Evolutionary conservation across 2,329 filamentous ascomycete genomes (phyloP), one percentile per base, ranked within the genome.

Genomic region (Trichoderma afroharzianum): DNA sequence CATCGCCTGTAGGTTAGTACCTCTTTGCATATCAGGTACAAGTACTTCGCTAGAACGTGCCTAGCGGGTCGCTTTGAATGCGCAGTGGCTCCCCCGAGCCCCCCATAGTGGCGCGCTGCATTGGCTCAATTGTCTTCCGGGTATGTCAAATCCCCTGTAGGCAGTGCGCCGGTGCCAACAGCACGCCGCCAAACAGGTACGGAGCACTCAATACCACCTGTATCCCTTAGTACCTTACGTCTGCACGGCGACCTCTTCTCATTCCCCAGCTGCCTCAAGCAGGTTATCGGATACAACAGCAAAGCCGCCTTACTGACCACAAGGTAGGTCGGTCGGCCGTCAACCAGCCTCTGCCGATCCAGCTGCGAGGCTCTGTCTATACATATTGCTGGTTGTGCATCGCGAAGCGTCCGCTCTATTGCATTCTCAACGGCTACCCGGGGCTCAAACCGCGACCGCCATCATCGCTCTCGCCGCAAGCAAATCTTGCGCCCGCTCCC

Each of bases 401-500:
- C 64, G 63, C 55, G 26, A 59, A 63, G 61, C 62, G 59, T 69
- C 59, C 62, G 33, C 39, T 59, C 18, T 33, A 24, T 30, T 32
- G 57, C 57, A 61, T 26, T n/a, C n/a, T 61, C 21, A 32, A 53
- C 24, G 32, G 66, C 61, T 43, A 24, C 21, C 59, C 28, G 59
- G 59, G 36, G 68, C 61, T 70, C 61, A 61, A 59, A 66, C 26
- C 36, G 53, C 71, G 68, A 66, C 68, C 57, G 68, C 68, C 63
- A 68, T 68, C 70, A 43, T 59, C 30, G 26, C 47, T 39, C 50
- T 50, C 61, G 55, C 28, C 59, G 57, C 66, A 50, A 61, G 68
- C 68, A 72, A 59, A 68, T 72, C 62, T 59, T 58, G 63, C 70
- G 68, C 63, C 57, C 47, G 43, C 63, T 68, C 71, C 64, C 33